These are phyloP conservation scores for Sarocladiaceae sp. DNA, from an alignment of 2,329 filamentous ascomycete species.

Conservation along the genomic window DNA sequence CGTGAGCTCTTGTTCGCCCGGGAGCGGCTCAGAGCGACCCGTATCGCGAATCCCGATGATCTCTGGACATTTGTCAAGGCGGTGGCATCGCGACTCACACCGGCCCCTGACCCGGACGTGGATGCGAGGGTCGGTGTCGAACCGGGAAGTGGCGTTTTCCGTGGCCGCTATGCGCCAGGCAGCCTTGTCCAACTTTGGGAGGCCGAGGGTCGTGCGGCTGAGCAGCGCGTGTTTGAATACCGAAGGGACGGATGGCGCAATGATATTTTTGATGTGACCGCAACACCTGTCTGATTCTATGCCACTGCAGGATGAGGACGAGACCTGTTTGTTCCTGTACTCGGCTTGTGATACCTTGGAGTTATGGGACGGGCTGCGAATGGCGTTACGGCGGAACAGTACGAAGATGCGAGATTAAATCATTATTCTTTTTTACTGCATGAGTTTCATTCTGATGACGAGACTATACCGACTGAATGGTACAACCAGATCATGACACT, in stretches of 20 bases:
- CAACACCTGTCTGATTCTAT: constrained; percentile 20
- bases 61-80: constrained; percentile 77
- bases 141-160: constrained; percentile 58
- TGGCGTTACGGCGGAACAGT: too few relatives aligned
- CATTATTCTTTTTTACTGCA: too few relatives aligned
- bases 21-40: constrained; percentile 77
- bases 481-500: too few relatives aligned
- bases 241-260: constrained; percentile 74
- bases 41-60: constrained; percentile 73
- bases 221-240: constrained; percentile 69
- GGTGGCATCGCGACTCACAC: constrained; percentile 67
- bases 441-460: too few relatives aligned
- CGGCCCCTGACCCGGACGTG: constrained; percentile 68
- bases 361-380: too few relatives aligned
- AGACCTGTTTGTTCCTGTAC: too few relatives aligned
- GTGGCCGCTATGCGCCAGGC: constrained; percentile 79
- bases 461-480: too few relatives aligned
- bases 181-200: constrained; percentile 89
- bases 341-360: too few relatives aligned
- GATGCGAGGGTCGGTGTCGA: constrained; percentile 67
- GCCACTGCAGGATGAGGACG: too few relatives aligned
- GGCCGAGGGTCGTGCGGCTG: constrained; percentile 64
- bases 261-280: constrained; percentile 61
- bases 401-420: too few relatives aligned
- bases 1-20: constrained; percentile 81